These are phyloP conservation scores for Xylaria sp. DNA, from an alignment of 2,329 filamentous ascomycete genomes.

Conservation along the genomic window DNA sequence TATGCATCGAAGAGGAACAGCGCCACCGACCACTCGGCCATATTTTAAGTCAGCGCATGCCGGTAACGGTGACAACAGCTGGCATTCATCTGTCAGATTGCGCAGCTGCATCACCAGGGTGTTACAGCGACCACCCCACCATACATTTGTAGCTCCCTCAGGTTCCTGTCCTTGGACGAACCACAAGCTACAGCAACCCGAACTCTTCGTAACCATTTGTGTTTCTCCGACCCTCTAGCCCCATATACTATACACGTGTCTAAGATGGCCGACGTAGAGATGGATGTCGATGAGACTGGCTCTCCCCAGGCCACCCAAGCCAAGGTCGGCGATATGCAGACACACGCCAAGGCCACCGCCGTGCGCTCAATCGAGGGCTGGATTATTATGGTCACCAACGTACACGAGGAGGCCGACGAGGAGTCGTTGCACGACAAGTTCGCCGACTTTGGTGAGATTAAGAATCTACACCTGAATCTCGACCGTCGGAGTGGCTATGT, in stretches of 20 bases:
- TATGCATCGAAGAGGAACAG: too few species aligned
- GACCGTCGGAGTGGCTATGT: conserved; percentile 85
- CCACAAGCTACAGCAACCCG: not conserved
- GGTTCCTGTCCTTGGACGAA: not conserved
- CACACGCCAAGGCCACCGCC: conserved; percentile 74
- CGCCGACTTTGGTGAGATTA: conserved; percentile 84
- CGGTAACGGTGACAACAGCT: too few species aligned
- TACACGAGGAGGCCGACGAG: conserved; percentile 86
- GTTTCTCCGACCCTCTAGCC: not conserved
- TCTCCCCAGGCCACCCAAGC: conserved; percentile 46
- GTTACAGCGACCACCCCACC: not conserved
- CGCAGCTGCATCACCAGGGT: too few species aligned
- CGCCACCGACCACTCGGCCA: too few species aligned
- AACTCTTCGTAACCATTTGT: not conserved
- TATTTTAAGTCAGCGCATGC: too few species aligned
- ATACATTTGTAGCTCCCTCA: not conserved
- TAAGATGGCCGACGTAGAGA: conserved; percentile 60
- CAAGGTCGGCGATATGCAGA: conserved; percentile 71
- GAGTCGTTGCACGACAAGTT: conserved; percentile 83
- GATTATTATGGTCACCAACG: conserved; percentile 86
- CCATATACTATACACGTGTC: not conserved
- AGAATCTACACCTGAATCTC: conserved; percentile 84
- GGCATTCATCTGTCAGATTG: too few species aligned
- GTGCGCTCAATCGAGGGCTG: conserved; percentile 88
- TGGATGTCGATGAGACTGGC: conserved; percentile 62